A percentile compares a stretch with the other conserved stretches of the same genome.
Conservation (phyloP, 1,284 basidiomycete genomes). For the Marasmius sp. region DNA sequence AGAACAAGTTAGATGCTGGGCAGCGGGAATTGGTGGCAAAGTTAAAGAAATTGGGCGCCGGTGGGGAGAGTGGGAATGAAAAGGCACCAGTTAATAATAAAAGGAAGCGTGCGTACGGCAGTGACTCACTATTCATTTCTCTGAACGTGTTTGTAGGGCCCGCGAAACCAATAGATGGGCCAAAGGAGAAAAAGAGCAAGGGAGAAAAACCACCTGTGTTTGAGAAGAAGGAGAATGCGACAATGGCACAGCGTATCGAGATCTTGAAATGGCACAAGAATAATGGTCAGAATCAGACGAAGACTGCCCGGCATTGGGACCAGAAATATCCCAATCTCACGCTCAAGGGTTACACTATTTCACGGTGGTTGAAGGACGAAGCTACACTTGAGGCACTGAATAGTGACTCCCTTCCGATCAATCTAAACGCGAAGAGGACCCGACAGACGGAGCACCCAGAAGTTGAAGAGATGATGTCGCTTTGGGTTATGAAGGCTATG, state of each 20-base stretch:
- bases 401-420: neutral
- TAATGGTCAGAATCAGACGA: conserved; percentile 20
- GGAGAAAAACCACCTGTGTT: neutral
- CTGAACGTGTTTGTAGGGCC: conserved; percentile 5
- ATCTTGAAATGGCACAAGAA: conserved; percentile 27
- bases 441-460: conserved; percentile 29
- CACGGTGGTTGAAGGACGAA: conserved; percentile 24
- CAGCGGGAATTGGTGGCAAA: neutral
- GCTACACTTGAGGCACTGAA: conserved; percentile 10
- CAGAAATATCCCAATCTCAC: conserved; percentile 22
- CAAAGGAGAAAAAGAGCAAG: neutral
- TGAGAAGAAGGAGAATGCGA: conserved; percentile 21
- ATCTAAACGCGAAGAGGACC: conserved; percentile 13
- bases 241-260: conserved; percentile 23
- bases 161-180: conserved; percentile 2
- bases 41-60: neutral
- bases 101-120: conserved; percentile 14
- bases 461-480: conserved; percentile 29
- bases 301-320: conserved; percentile 22
- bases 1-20: neutral
- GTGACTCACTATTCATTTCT: conserved; percentile 1
- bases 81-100: neutral
- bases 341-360: conserved; percentile 21
- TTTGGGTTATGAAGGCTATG: conserved; percentile 33
- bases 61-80: neutral